Evolutionary conservation across 78 protist species (phyloP), one percentile per base, ranked within the genome.

Genomic region (Dictyostelium intermedium): DNA sequence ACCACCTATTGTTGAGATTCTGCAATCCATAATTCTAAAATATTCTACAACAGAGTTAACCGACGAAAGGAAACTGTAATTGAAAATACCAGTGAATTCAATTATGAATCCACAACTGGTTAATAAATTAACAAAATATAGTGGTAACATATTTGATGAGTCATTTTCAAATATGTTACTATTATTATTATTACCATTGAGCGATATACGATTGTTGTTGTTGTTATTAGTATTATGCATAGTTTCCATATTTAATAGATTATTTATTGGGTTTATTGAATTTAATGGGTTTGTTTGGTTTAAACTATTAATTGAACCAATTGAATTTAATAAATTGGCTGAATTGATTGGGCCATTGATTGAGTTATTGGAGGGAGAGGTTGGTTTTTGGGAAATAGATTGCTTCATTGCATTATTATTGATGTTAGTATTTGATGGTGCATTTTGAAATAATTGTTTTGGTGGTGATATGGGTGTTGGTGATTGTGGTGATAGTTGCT

Each of bases 41-140:
- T 53, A 73, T 6, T 25, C 77, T 25, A 69, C 30, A 0, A 89
- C 43, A 70, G 72, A 76, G 3, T 25, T 4, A 23, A 47, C 25
- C 23, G n/a, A 11, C 27, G 70, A 37, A 25, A 41, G 23, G 2
- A 85, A 20, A 27, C 13, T 56, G 34, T 30, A 34, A 74, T 69
- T 47, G 34, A 50, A 69, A 43, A 70, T 16, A 89, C 27, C 27
- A 35, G 94, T 81, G 10, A 77, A 4, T 35, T 89, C 94, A 8
- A 81, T 35, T 4, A 20, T 78, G 23, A 45, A 89, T 13, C 83
- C 83, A 81, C 70, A 53, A 20, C 37, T 47, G 2, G 69, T 56
- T 20, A 89, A 5, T 9, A 53, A 50, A 25, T 32, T 35, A 20
- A 83, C 32, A 27, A 66, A 83, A 41, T 39, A 41, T n/a, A 5